phyloP scores from a whole-genome alignment of 768 basidiomycete species.

The Suillus fuscotomentosus region DNA sequence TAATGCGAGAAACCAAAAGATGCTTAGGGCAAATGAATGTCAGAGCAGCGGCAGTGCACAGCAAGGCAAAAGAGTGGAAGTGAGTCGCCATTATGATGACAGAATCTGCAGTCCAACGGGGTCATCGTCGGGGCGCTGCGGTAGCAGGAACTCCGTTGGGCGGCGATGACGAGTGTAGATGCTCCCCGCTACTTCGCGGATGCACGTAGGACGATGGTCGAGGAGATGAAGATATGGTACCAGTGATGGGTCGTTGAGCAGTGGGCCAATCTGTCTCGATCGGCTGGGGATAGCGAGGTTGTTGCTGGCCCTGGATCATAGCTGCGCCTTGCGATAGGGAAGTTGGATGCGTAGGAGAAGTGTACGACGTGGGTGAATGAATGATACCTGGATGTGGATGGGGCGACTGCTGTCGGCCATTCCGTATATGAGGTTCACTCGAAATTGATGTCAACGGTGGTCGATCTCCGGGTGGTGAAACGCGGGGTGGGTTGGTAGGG shows the following conservation, averaged over 20 bases:
- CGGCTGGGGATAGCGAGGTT: slow-evolving; percentile 35
- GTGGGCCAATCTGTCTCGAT: slow-evolving; percentile 46
- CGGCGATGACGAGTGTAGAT: slow-evolving; percentile 36
- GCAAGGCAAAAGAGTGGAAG: slow-evolving; percentile 21
- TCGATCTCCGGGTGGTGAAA: slow-evolving; percentile 45
- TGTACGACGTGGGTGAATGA: slow-evolving; percentile 45
- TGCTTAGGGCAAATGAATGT: slow-evolving; percentile 28
- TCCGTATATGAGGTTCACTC: slow-evolving; percentile 36
- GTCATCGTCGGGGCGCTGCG: slow-evolving; percentile 45
- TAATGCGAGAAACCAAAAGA: slow-evolving; percentile 43
- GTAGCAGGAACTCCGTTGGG: slow-evolving; percentile 44
- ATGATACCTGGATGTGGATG: slow-evolving; percentile 38
- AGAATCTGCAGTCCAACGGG: slow-evolving; percentile 3
- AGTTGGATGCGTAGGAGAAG: slow-evolving; percentile 41
- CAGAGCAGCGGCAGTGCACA: slow-evolving; percentile 23
- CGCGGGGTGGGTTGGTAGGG: slow-evolving; percentile 16
- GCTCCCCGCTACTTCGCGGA: slow-evolving; percentile 44
- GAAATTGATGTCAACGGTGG: slow-evolving; percentile 40
- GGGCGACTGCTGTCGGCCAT: slow-evolving; percentile 39
- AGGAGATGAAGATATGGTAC: slow-evolving; percentile 34
- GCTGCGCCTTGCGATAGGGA: slow-evolving; percentile 44
- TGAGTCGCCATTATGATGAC: slow-evolving; percentile 6
- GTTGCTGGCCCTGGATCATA: slow-evolving; percentile 43
- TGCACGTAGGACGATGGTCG: slow-evolving; percentile 54
- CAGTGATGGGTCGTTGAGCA: slow-evolving; percentile 38